A percentile compares a stretch with the other conserved stretches of the same genome.
These are phyloP conservation scores for Alternaria brassicicola DNA, from an alignment of 2,329 filamentous ascomycete species.

Conservation along the genomic window DNA sequence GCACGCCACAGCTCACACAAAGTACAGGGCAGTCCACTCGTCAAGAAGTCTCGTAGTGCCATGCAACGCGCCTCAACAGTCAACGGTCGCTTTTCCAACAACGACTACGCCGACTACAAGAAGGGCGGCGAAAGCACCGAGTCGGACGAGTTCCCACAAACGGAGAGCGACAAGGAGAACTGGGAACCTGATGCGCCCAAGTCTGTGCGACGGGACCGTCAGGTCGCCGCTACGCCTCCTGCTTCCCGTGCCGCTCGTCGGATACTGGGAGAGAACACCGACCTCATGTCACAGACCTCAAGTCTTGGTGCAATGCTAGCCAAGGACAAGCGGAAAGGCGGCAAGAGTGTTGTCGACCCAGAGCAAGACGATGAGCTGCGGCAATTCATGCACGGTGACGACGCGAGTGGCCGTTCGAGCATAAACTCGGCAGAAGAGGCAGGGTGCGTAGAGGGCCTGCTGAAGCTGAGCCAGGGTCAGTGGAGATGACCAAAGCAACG, in stretches of 20 bases:
- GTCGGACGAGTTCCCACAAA: slow-evolving; percentile 58
- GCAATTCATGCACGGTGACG: slow-evolving; percentile 72
- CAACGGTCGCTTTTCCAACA: slow-evolving; percentile 43
- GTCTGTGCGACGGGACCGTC: slow-evolving; percentile 37
- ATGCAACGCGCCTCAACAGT: slow-evolving; percentile 47
- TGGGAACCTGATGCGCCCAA: slow-evolving; percentile 62
- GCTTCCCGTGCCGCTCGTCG: slow-evolving; percentile 46
- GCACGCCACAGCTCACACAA: slow-evolving; percentile 38
- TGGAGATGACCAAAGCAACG: slow-evolving; percentile 62
- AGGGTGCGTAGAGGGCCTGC: slow-evolving; percentile 85
- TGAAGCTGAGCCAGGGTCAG: slow-evolving; percentile 90
- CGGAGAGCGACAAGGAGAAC: slow-evolving; percentile 96
- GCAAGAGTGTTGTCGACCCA: slow-evolving; percentile 46
- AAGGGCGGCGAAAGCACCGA: slow-evolving; percentile 42
- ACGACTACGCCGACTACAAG: slow-evolving; percentile 23
- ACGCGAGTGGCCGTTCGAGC: slow-evolving; percentile 62
- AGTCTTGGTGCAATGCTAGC: slow-evolving; percentile 48
- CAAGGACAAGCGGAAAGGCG: slow-evolving; percentile 37
- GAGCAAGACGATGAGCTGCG: slow-evolving; percentile 69
- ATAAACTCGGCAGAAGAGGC: slow-evolving; percentile 66
- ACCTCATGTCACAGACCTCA: slow-evolving; percentile 48
- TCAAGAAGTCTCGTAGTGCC: slow-evolving; percentile 43
- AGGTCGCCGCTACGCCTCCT: slow-evolving; percentile 36
- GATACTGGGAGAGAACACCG: slow-evolving; percentile 56
- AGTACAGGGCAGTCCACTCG: slow-evolving; percentile 39